Evolutionary conservation across 1,284 basidiomycete species (phyloP).

Genomic region (Ceratobasidium sp.): DNA sequence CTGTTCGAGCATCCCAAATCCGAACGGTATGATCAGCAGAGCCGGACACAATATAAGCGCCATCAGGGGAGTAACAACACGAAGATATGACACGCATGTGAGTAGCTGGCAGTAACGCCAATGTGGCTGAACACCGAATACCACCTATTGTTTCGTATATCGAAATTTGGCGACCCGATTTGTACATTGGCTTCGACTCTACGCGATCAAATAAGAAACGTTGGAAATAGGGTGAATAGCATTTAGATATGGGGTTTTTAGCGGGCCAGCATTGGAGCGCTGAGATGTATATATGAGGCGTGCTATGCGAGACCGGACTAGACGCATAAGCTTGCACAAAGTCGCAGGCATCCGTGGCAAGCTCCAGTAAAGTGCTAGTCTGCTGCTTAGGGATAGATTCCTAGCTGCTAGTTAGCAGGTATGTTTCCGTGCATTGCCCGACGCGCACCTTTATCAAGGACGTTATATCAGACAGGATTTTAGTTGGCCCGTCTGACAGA

Average conservation of each 20-base stretch:
- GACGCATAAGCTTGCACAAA: background rate
- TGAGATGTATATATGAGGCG: slow-evolving; percentile 17
- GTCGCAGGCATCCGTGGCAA: background rate
- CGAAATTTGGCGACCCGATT: background rate
- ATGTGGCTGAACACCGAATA: background rate
- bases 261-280: background rate
- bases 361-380: background rate
- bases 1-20: background rate
- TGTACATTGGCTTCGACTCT: background rate
- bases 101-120: background rate
- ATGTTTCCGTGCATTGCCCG: background rate
- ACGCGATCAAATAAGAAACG: background rate
- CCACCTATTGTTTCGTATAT: background rate
- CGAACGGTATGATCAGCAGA: background rate
- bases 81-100: background rate
- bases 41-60: background rate
- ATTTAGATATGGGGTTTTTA: background rate
- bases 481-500: background rate
- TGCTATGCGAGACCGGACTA: slow-evolving; percentile 2
- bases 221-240: background rate
- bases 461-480: background rate
- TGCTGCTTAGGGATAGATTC: too few relatives aligned
- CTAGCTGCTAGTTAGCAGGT: background rate
- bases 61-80: slow-evolving; percentile 7
- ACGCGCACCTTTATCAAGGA: background rate